Base-by-base conservation (phyloP, 2,329 filamentous ascomycete species). In the Zymoseptoria brevis region DNA sequence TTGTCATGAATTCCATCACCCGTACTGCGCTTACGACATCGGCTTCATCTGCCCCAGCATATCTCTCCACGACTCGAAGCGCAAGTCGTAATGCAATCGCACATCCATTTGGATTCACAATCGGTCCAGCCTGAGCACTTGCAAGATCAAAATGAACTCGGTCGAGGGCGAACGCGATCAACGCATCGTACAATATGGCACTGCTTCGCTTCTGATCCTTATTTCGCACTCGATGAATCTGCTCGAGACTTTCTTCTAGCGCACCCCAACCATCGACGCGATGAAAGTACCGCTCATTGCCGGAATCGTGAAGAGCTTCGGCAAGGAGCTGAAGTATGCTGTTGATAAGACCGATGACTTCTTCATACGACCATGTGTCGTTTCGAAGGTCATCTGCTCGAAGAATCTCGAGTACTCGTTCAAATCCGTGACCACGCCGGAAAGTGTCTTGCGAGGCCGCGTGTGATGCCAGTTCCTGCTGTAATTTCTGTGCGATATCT, bases 221-320 rank as follows among this genome's bases (percentile, higher is more conserved):
- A 45, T 6, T 13, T n/a, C 35, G 35, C 35, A 45, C 13, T 45
- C n/a, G 13, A 45, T 45, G 35, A 45, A 45, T 45, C 35, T 45
- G 35, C 8, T 24, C 83, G 75, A 92, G 81, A 5, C 83, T 83
- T 69, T 89, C 83, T 69, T 94, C 87, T 57, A 96, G 73, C 7
- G 85, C 83, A 64, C 85, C 81, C 87, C 90, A 96, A 3, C 93
- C 86, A 60, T 89, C 83, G 29, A 95, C 84, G 65, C 85, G 81
- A 60, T 85, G 83, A 72, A 97, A 97, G 76, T 93, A 96, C 66
- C 89, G 84, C 69, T 87, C 83, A 75, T 97, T 99, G 19, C 92
- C 93, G 53, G 87, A 81, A 73, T 97, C 91, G 52, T 85, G 85
- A 57, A 99, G 81, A 13, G 86, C 85, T 53, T 87, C 87, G 1